Conservation (phyloP, 164 flowering plant species). For the Annona cherimola region DNA sequence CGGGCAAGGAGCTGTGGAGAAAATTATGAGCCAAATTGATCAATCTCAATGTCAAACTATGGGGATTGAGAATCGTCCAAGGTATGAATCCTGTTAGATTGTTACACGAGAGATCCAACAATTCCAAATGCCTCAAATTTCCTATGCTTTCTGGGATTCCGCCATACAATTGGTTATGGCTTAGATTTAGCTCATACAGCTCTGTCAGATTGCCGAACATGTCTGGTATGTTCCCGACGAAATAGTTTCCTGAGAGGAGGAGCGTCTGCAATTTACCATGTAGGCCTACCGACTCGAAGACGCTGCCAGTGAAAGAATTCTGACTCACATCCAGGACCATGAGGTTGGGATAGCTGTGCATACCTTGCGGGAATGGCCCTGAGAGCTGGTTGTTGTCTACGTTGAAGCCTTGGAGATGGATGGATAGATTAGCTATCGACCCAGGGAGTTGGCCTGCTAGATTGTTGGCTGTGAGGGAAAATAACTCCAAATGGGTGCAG, state of each 20-base stretch:
- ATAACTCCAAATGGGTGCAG: slow-evolving; percentile 8
- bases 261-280: background rate
- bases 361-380: slow-evolving; percentile 25
- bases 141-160: slow-evolving; percentile 18
- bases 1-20: slow-evolving; percentile 23
- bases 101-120: slow-evolving; percentile 14
- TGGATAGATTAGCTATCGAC: slow-evolving; percentile 25
- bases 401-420: background rate
- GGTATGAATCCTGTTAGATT: background rate
- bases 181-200: slow-evolving; percentile 6
- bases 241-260: background rate
- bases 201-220: slow-evolving; percentile 15
- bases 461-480: slow-evolving; percentile 7
- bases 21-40: slow-evolving; percentile 6
- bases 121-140: slow-evolving; percentile 13
- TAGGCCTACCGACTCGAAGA: slow-evolving; percentile 23
- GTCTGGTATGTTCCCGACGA: slow-evolving; percentile 10
- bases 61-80: slow-evolving; percentile 19
- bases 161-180: slow-evolving; percentile 18
- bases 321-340: slow-evolving; percentile 21
- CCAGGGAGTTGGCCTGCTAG: slow-evolving; percentile 24
- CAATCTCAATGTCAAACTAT: background rate
- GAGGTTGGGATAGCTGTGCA: background rate
- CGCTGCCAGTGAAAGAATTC: slow-evolving; percentile 14
- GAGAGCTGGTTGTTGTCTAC: slow-evolving; percentile 17